Base-by-base conservation (phyloP, 2,329 filamentous ascomycete species). In the Clarireedia homoeocarpa region DNA sequence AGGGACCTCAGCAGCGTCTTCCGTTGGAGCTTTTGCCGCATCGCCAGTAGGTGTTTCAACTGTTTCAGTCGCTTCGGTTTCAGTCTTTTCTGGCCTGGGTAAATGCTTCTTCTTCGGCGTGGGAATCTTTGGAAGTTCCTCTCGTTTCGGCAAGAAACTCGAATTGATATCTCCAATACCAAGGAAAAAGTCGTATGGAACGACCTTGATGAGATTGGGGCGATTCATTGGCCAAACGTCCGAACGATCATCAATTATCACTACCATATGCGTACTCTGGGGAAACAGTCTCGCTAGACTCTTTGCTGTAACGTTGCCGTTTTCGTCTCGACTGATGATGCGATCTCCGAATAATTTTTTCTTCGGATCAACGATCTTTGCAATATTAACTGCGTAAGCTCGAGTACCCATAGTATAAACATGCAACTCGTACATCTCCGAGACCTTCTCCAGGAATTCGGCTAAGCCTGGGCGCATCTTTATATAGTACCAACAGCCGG, bases 391-490 rank as follows among this genome's bases (percentile, higher is more conserved):
- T 9, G 94, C 94, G 69, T 99, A 99, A n/a, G 92, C 89, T 61
- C 94, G 83, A 23, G 94, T 99, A 56, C 92, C 94, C 94, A 99
- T 99, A 45, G 94, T 99, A 75, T 99, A 99, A 61, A 99, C 92
- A 70, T 99, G 94, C 67, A 97, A 77, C 74, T 99, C 94, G 73
- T 94, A 99, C 66, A 94, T 76, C 66, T 85, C 80, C 1, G 90
- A 83, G 48, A 96, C 80, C 52, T 83, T 81, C 57, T 88, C 77
- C 49, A 99, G 77, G 67, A 99, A 99, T 44, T 86, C 81, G 60
- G 83, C 77, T 51, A 97, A 74, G 2, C 91, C 91, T 0, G 94
- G 94, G 38, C 94, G 89, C 74, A 96, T 84, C 75, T 99, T 99
- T 76, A 99, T 95, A 72, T 97, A 99, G 72, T 99, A 99, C 81